phyloP scores from a whole-genome alignment of 805 yeast genomes.

The Candida gorgasii region DNA sequence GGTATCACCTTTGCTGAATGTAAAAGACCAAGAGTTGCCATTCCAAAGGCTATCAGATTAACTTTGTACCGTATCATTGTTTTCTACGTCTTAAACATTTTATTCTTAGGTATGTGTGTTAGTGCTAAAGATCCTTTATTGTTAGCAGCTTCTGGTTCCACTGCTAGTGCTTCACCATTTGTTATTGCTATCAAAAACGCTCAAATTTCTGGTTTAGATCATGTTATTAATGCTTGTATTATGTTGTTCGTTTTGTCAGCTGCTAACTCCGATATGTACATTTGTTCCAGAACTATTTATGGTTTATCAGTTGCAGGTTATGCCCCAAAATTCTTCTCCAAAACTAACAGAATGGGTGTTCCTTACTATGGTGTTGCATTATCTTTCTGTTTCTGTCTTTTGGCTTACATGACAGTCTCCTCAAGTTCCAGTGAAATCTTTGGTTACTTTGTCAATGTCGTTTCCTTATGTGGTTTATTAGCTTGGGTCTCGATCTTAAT shows the following conservation, averaged over 20 bases:
- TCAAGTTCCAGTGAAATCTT: slow-evolving; percentile 58
- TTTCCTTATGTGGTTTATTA: slow-evolving; percentile 71
- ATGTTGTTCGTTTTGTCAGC: slow-evolving; percentile 79
- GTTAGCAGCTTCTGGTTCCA: slow-evolving; percentile 50
- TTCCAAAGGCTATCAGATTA: slow-evolving; percentile 70
- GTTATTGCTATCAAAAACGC: slow-evolving; percentile 78
- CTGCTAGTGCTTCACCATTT: slow-evolving; percentile 80
- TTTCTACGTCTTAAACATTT: slow-evolving; percentile 62
- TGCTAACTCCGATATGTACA: slow-evolving; percentile 75
- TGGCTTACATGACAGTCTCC: slow-evolving; percentile 72
- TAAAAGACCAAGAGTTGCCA: slow-evolving; percentile 59
- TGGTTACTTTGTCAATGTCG: slow-evolving; percentile 71
- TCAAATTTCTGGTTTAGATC: slow-evolving; percentile 64
- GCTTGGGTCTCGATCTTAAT: slow-evolving; percentile 74
- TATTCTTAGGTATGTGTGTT: slow-evolving; percentile 69
- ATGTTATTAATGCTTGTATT: slow-evolving; percentile 76
- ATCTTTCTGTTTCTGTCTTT: slow-evolving; percentile 54
- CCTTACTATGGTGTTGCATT: slow-evolving; percentile 61
- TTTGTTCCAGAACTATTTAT: slow-evolving; percentile 73
- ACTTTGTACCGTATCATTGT: slow-evolving; percentile 68
- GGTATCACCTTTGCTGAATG: slow-evolving; percentile 78
- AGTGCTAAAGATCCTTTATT: slow-evolving; percentile 56
- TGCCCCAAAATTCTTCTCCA: slow-evolving; percentile 69
- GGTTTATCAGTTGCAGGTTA: slow-evolving; percentile 72
- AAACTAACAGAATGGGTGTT: slow-evolving; percentile 67